A percentile compares a stretch with the other conserved stretches of the same genome.
Evolutionary conservation across 164 flowering plant species (phyloP).

Genomic region (Tetrastigma voinierianum): DNA sequence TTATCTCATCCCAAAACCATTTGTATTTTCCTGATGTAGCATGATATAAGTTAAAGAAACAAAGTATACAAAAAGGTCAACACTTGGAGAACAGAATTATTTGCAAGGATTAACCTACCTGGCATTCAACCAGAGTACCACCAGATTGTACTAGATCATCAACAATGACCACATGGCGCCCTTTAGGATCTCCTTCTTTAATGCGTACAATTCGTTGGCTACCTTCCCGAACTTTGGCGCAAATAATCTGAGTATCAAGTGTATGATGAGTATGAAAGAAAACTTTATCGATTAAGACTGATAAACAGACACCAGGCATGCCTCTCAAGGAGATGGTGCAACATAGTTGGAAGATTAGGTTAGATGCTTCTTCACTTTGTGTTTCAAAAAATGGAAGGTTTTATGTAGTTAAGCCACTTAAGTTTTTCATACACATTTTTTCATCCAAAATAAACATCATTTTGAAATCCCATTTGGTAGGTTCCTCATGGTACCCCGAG

Average conservation of each 20-base stretch:
- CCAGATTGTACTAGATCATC: constrained; percentile 99
- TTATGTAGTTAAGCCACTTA: neutral
- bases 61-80: neutral
- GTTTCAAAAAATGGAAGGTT: neutral
- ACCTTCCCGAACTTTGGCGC: constrained; percentile 96
- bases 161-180: constrained; percentile 94
- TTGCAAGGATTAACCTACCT: constrained; percentile 43
- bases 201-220: constrained; percentile 85
- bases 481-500: neutral
- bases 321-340: neutral
- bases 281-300: neutral
- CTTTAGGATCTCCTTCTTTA: constrained; percentile 91
- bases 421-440: neutral
- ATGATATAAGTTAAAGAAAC: neutral
- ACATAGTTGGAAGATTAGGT: neutral
- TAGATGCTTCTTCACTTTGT: no score
- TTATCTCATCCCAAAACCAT: neutral
- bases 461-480: neutral
- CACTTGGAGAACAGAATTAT: neutral
- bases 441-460: neutral
- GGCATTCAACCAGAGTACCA: constrained; percentile 93
- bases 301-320: neutral
- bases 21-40: neutral
- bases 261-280: constrained; percentile 1
- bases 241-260: constrained; percentile 61